Evolutionary conservation across 1,284 basidiomycete genomes (phyloP), one percentile per base, ranked within the genome.

Genomic region (Phenoliferia sp.): DNA sequence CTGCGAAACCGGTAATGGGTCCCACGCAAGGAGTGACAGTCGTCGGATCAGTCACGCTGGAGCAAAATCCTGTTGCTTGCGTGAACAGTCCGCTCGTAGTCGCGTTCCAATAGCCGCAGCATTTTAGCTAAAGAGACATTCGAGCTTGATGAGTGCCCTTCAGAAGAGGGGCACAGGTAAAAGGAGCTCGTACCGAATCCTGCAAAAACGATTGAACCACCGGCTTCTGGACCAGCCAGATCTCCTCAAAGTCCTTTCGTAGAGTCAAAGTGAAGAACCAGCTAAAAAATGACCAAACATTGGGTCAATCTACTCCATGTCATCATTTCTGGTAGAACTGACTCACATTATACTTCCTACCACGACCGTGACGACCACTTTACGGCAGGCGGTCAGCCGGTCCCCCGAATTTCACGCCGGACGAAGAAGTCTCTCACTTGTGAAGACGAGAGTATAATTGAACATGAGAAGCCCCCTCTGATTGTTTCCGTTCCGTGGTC

Each of bases 51-150:
- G 83, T 83, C 6, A 79, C 77, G 73, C 83, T 84, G 16, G 80
- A 78, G 79, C 91, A 93, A 78, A 88, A 88, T 3, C 75, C 80
- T 26, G 85, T 85, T 33, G 84, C 84, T 32, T 86, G 80, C 64
- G 83, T 84, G 55, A 83, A 81, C 4, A 81, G 76, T 72, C 90
- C 88, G 3, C 73, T 74, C 15, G 73, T 32, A 0, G 71, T 44
- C 4, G 85, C 61, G 62, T 68, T 63, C 32, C 70, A 80, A 79
- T 91, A 94, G 15, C 91, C 91, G 74, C 91, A 94, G 80, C 92
- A 93, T 65, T 80, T 78, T 75, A 90, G 83, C 88, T 90, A 67
- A 56, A 19, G 35, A 10, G 1, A 33, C 33, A 22, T 5, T 7
- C 48, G 9, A 26, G 48, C 28, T 22, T n/a, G 48, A 19, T n/a